Conservation (phyloP, 2,329 filamentous ascomycete species). For the Penicillium sp. region DNA sequence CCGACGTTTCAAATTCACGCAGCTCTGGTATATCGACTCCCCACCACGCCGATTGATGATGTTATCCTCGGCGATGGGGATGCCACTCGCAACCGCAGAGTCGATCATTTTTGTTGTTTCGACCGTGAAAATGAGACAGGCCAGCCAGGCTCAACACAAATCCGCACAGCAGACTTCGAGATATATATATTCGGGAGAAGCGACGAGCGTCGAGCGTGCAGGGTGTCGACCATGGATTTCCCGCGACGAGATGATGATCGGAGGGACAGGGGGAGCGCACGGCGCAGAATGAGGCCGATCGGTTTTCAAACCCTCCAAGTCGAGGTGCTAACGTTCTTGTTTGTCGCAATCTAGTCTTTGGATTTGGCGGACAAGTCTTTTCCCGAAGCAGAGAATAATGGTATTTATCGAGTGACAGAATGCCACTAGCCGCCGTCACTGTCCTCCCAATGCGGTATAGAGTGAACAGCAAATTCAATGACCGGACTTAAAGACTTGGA, state of each 20-base stretch:
- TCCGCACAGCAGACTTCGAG: conserved; percentile 31
- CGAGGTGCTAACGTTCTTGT: neutral
- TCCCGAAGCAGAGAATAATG: neutral
- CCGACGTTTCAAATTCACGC: conserved; percentile 74
- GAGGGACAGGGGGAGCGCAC: conserved; percentile 4
- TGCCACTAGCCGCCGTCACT: too few species aligned
- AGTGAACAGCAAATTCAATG: neutral
- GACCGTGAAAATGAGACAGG: conserved; percentile 16
- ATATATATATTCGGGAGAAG: conserved; percentile 14
- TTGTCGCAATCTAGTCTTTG: conserved; percentile 1
- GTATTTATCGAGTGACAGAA: too few species aligned
- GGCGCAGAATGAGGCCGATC: conserved; percentile 5
- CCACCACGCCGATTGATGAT: conserved; percentile 97
- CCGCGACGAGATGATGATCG: conserved; percentile 17
- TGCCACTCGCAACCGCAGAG: conserved; percentile 30
- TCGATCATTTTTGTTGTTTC: conserved; percentile 34
- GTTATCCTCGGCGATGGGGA: conserved; percentile 67
- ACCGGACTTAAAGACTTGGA: conserved; percentile 6
- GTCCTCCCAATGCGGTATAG: too few species aligned
- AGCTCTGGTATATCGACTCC: conserved; percentile 94
- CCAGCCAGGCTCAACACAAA: conserved; percentile 26
- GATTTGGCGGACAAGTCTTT: too few species aligned
- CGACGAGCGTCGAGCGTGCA: conserved; percentile 24
- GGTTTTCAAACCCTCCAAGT: conserved; percentile 2
- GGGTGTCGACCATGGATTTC: conserved; percentile 29